These are phyloP conservation scores for Alternaria arbusti DNA, from an alignment of 2,329 filamentous ascomycete species.

Conservation along the genomic window DNA sequence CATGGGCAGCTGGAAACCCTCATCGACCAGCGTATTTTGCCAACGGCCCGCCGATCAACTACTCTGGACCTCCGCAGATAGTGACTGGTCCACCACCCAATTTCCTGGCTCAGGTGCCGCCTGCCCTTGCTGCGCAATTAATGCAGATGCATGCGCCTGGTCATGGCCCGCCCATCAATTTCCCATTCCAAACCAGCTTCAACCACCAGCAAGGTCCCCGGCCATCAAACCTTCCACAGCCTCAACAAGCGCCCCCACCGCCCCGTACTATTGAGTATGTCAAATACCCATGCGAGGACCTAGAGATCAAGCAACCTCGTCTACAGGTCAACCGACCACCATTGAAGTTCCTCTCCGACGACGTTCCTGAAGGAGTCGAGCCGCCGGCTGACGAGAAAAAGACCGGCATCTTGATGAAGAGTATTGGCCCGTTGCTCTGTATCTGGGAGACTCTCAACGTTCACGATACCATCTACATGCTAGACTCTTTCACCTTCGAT, in stretches of 20 bases:
- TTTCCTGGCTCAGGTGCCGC: conserved; percentile 22
- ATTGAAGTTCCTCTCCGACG: conserved; percentile 76
- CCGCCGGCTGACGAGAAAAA: conserved; percentile 44
- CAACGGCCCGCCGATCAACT: conserved; percentile 7
- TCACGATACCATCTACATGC: conserved; percentile 91
- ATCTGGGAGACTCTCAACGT: conserved; percentile 98
- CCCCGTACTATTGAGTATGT: conserved; percentile 60
- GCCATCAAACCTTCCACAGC: conserved; percentile 51
- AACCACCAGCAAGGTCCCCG: conserved; percentile 50
- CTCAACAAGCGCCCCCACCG: conserved; percentile 60
- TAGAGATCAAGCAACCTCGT: conserved; percentile 74
- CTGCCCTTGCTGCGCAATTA: conserved; percentile 27
- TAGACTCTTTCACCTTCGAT: conserved; percentile 98
- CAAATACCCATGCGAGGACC: conserved; percentile 95
- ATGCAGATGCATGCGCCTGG: conserved; percentile 26
- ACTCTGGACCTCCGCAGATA: conserved; percentile 8
- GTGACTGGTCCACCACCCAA: conserved; percentile 10
- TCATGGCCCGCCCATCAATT: conserved; percentile 26
- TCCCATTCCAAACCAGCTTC: conserved; percentile 47
- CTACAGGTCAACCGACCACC: conserved; percentile 72
- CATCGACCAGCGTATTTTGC: conserved; percentile 10
- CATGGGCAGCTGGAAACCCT: conserved; percentile 8
- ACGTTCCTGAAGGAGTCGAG: conserved; percentile 55
- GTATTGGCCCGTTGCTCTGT: conserved; percentile 84
- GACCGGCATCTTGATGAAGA: conserved; percentile 75